phyloP scores from a whole-genome alignment of 2,329 filamentous ascomycete genomes.

The Aplosporella prunicola region DNA sequence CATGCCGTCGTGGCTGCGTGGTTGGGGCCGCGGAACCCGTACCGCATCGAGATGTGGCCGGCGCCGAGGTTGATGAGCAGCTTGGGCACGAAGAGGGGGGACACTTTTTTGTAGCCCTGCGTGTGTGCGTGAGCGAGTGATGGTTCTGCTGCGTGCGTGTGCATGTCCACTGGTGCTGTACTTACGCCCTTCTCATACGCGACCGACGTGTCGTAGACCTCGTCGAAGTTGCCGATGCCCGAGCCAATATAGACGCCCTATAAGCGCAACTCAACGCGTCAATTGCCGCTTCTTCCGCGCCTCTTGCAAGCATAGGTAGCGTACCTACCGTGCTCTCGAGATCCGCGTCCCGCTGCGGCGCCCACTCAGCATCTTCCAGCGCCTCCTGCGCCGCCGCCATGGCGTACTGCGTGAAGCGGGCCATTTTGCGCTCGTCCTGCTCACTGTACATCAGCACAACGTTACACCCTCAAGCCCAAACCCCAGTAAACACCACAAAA shows the following conservation, averaged over 20 bases:
- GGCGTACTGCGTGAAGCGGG: constrained; percentile 86
- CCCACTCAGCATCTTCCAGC: constrained; percentile 71
- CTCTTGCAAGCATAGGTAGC: neutral
- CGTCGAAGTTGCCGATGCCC: constrained; percentile 88
- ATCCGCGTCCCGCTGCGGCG: constrained; percentile 49
- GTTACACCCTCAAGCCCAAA: constrained; percentile 32
- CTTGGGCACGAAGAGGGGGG: constrained; percentile 84
- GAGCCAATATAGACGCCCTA: constrained; percentile 80
- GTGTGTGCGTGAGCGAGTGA: neutral
- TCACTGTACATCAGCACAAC: constrained; percentile 12
- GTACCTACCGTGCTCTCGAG: constrained; percentile 56
- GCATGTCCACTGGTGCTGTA: neutral
- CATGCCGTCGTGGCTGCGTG: constrained; percentile 91
- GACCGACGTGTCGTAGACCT: constrained; percentile 76
- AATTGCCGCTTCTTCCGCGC: too few species aligned
- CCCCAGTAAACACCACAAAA: constrained; percentile 37
- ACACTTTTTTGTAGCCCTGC: constrained; percentile 86
- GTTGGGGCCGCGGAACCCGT: constrained; percentile 83
- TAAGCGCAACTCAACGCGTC: too few species aligned
- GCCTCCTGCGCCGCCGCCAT: constrained; percentile 81
- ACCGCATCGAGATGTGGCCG: constrained; percentile 87
- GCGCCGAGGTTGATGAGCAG: constrained; percentile 92
- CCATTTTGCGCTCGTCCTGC: constrained; percentile 67
- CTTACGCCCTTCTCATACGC: constrained; percentile 64
- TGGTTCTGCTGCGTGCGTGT: neutral